phyloP scores from a whole-genome alignment of 805 yeast species.

The Ascoidea rubescens region DNA sequence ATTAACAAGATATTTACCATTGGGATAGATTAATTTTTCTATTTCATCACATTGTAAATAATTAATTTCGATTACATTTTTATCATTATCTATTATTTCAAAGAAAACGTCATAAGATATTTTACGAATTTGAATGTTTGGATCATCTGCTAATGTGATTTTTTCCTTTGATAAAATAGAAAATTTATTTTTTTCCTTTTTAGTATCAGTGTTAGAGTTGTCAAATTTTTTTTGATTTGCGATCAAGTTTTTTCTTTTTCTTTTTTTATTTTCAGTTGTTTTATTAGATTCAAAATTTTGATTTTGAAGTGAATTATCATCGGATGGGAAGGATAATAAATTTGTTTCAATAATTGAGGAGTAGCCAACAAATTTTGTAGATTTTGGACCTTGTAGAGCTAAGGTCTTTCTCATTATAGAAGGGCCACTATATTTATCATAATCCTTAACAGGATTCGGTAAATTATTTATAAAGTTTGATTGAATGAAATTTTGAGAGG shows the following conservation, averaged over 20 bases:
- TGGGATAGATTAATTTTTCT: conserved; percentile 15
- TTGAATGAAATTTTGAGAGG: conserved; percentile 4
- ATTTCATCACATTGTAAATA: conserved; percentile 17
- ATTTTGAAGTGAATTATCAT: not conserved
- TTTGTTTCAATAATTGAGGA: conserved; percentile 15
- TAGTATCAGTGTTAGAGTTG: not conserved
- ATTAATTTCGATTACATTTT: conserved; percentile 14
- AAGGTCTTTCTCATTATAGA: conserved; percentile 17
- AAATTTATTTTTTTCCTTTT: not conserved
- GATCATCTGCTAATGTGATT: conserved; percentile 1
- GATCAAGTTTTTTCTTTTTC: not conserved
- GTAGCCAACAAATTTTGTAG: conserved; percentile 15
- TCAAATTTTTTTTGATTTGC: conserved; percentile 6
- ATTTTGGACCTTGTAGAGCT: conserved; percentile 16
- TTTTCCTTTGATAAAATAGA: conserved; percentile 1
- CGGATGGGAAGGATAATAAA: conserved; percentile 9
- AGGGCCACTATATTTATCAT: conserved; percentile 16
- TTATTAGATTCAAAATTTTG: conserved; percentile 6
- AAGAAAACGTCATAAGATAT: conserved; percentile 14
- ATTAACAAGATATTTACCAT: conserved; percentile 13
- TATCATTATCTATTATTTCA: conserved; percentile 16
- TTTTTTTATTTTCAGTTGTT: too few relatives aligned
- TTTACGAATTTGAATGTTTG: conserved; percentile 12
- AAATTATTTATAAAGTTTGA: conserved; percentile 1
- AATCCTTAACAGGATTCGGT: conserved; percentile 17